Conservation (phyloP, 306 rosid species). For the Vachellia collinsii region DNA sequence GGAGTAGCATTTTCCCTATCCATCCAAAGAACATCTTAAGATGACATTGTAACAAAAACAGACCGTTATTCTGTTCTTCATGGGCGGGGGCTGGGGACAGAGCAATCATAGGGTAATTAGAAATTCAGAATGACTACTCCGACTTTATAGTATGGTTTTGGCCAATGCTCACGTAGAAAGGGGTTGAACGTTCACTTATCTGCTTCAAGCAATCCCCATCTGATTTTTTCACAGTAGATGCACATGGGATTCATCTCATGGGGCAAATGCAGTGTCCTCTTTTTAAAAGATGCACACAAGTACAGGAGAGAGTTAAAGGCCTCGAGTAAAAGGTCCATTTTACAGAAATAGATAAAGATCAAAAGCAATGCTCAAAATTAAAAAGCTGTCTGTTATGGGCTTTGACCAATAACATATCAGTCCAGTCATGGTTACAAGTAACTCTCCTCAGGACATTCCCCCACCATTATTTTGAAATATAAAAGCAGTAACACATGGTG, state of each 20-base stretch:
- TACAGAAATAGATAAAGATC: not conserved
- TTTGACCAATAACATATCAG: not conserved
- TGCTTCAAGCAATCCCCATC: not conserved
- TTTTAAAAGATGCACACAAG: not conserved
- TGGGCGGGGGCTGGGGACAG: too few relatives aligned
- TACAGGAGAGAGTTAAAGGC: not conserved
- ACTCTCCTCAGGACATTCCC: not conserved
- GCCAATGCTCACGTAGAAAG: constrained; percentile 6
- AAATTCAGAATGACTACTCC: not conserved
- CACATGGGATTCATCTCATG: not conserved
- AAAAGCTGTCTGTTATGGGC: not conserved
- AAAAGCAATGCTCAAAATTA: not conserved
- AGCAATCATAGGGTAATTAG: too few relatives aligned
- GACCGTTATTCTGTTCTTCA: not conserved
- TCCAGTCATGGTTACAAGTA: not conserved
- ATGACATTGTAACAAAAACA: not conserved
- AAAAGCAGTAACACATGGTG: not conserved
- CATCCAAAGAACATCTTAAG: constrained; percentile 27
- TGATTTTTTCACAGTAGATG: constrained; percentile 9
- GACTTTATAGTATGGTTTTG: not conserved
- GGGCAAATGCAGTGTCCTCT: not conserved
- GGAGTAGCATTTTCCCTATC: constrained; percentile 63
- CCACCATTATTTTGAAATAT: not conserved
- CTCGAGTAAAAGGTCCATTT: not conserved
- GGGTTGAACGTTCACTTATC: not conserved